These are phyloP conservation scores for Leccinum subgranulosum DNA, from an alignment of 768 basidiomycete species.

Conservation along the genomic window DNA sequence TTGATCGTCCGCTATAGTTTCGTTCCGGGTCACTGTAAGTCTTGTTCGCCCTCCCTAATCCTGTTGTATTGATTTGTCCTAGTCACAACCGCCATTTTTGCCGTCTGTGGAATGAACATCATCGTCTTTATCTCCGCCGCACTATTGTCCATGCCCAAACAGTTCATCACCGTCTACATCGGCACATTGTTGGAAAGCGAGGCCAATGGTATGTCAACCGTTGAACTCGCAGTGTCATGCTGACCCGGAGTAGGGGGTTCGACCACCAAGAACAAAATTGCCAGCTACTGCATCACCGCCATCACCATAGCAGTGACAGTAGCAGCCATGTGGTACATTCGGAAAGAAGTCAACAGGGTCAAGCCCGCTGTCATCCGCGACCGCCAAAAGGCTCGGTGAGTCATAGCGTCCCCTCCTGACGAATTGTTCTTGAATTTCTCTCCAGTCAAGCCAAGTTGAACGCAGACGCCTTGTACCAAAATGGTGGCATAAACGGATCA, in stretches of 20 bases:
- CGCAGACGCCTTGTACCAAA: conserved; percentile 32
- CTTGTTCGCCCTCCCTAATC: neutral
- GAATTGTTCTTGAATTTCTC: conserved; percentile 2
- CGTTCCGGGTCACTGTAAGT: conserved; percentile 83
- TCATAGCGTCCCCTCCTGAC: neutral
- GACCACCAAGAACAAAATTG: conserved; percentile 50
- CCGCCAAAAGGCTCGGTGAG: conserved; percentile 66
- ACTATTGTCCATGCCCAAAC: conserved; percentile 82
- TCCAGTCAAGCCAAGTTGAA: conserved; percentile 53
- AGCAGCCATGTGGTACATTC: conserved; percentile 82
- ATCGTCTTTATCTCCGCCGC: conserved; percentile 76
- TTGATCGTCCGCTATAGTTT: conserved; percentile 75
- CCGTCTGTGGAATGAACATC: conserved; percentile 86
- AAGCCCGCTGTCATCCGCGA: conserved; percentile 69
- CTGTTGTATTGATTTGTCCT: conserved; percentile 4
- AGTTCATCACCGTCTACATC: conserved; percentile 88
- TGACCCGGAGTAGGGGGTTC: conserved; percentile 17
- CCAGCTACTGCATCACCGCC: conserved; percentile 66
- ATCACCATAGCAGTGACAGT: conserved; percentile 71
- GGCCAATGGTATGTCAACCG: conserved; percentile 27
- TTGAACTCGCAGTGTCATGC: neutral
- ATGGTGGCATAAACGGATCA: conserved; percentile 28
- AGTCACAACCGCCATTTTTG: conserved; percentile 88
- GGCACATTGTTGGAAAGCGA: conserved; percentile 69
- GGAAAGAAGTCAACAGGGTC: conserved; percentile 61